Evolutionary conservation across 257 asterid species (phyloP), one percentile per base, ranked within the genome.

Genomic region (Sherardia arvensis): DNA sequence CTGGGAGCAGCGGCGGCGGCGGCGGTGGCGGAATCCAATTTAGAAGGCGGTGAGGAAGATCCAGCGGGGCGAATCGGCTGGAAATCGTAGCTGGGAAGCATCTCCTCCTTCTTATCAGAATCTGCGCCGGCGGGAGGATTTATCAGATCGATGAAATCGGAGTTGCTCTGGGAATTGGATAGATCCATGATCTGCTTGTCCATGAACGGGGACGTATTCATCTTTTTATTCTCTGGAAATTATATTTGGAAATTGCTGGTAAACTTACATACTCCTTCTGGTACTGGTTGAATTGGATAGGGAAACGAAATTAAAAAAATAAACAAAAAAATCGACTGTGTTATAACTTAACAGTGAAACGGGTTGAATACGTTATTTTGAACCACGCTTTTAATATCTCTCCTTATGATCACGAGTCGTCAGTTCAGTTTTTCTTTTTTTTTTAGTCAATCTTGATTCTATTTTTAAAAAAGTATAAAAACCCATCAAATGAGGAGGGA

Each of bases 121-220:
- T 60, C 71, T 3, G 53, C 69, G 14, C 57, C 64, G 49, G 73
- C 70, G 36, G 77, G 73, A 8, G 86, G 86, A 57, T 84, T 89
- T 78, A 81, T 76, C 76, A 89, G 84, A 85, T 87, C 90, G 82
- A 87, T 81, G 78, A 87, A 87, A 38, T 87, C 95, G 12, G 48
- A 54, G 27, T 74, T 72, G 33, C 60, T 69, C 75, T 85, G 89
- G 1, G 94, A 85, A 79, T 78, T 86, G 28, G 95, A 83, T 70
- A 89, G 95, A 87, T 89, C 96, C 99, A 89, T 92, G 83, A 92
- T 89, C 89, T 89, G 99, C 80, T 92, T 92, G 84, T 92, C 97
- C 97, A 88, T 89, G 66, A 74, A 88, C 79, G 79, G 85, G 70
- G 89, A 83, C 63, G 91, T 70, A 81, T 86, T 88, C 98, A 91